A percentile compares a stretch with the other conserved stretches of the same genome.
These are phyloP conservation scores for Rubia yunnanensis DNA, from an alignment of 257 asterid genomes.

Conservation along the genomic window DNA sequence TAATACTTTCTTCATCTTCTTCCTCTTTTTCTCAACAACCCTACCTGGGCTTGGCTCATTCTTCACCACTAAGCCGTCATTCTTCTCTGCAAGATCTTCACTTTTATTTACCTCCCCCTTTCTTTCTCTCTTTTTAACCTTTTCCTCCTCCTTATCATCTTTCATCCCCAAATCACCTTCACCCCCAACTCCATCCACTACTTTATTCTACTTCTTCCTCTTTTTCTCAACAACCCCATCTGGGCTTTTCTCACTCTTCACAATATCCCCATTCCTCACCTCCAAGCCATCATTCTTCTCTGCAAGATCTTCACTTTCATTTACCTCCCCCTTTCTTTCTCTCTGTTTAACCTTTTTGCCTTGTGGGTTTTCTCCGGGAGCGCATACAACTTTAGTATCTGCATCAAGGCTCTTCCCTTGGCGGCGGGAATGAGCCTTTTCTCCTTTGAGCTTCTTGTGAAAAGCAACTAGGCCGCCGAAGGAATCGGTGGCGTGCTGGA, in stretches of 20 bases:
- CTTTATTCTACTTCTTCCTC: too few relatives aligned
- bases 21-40: neutral
- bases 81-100: neutral
- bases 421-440: neutral
- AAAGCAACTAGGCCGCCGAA: conserved; percentile 37
- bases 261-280: conserved; percentile 5
- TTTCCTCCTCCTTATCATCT: too few relatives aligned
- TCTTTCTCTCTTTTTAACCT: too few relatives aligned
- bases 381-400: neutral
- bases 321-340: too few relatives aligned
- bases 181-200: too few relatives aligned
- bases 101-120: neutral
- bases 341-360: too few relatives aligned
- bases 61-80: neutral
- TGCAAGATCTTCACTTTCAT: too few relatives aligned
- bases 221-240: neutral
- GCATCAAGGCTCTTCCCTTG: conserved; percentile 7
- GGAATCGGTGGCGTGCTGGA: conserved; percentile 41
- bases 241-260: neutral
- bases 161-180: too few relatives aligned
- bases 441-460: conserved; percentile 22
- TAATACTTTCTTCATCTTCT: neutral
- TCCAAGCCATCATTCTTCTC: neutral
- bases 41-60: neutral
- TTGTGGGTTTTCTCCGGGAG: neutral